phyloP scores from a whole-genome alignment of 2,329 filamentous ascomycete species.

The Ascochyta viciae-villosae region DNA sequence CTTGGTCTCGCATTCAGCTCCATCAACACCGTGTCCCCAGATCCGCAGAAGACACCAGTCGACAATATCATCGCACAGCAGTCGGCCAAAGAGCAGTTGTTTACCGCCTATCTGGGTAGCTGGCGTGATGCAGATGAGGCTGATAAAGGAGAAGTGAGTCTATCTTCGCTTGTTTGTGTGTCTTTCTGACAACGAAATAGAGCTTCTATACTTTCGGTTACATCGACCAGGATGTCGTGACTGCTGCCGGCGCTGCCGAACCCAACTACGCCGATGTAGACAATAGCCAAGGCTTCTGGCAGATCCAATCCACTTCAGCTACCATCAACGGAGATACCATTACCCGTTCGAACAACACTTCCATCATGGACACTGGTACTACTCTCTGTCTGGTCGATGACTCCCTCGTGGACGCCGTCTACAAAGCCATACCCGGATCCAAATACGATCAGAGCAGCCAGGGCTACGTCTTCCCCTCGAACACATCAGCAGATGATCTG shows the following conservation, averaged over 20 bases:
- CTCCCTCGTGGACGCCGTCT: slow-evolving; percentile 64
- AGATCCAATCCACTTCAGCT: slow-evolving; percentile 61
- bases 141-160: slow-evolving; percentile 49
- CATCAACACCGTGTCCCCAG: slow-evolving; percentile 68
- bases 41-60: slow-evolving; percentile 66
- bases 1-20: slow-evolving; percentile 70
- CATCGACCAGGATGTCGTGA: slow-evolving; percentile 55
- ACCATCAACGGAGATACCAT: slow-evolving; percentile 55
- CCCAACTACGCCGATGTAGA: slow-evolving; percentile 64
- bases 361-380: slow-evolving; percentile 72
- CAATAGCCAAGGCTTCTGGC: slow-evolving; percentile 67
- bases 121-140: slow-evolving; percentile 57
- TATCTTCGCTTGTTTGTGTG: not conserved
- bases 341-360: slow-evolving; percentile 33
- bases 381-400: slow-evolving; percentile 67
- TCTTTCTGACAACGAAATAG: not conserved
- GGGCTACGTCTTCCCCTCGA: slow-evolving; percentile 62
- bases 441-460: slow-evolving; percentile 56
- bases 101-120: slow-evolving; percentile 69
- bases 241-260: slow-evolving; percentile 59
- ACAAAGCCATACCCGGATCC: slow-evolving; percentile 62
- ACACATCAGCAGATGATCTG: slow-evolving; percentile 21
- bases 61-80: slow-evolving; percentile 70
- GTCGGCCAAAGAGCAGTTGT: slow-evolving; percentile 57
- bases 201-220: slow-evolving; percentile 58